These are phyloP conservation scores for Quercus wislizeni DNA, from an alignment of 306 rosid species.

Conservation along the genomic window DNA sequence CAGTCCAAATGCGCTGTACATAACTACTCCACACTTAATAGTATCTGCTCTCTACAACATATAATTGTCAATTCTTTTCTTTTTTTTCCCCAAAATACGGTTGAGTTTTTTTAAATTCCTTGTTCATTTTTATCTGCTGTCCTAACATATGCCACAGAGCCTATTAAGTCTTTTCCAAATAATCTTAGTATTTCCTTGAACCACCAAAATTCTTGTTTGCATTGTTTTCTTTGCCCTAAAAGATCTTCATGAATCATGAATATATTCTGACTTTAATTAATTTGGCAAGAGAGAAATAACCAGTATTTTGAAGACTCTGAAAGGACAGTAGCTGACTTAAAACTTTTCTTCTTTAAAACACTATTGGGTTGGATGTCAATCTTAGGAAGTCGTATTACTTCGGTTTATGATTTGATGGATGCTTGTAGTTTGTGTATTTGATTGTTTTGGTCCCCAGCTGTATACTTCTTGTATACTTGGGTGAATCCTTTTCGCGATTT, in stretches of 20 bases:
- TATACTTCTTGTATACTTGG: too few species aligned
- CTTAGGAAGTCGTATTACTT: too few species aligned
- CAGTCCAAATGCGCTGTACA: background rate
- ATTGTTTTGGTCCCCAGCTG: too few species aligned
- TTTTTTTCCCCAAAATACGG: background rate
- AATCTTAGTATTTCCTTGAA: background rate
- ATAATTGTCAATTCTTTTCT: background rate
- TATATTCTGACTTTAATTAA: background rate
- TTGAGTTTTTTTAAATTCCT: background rate
- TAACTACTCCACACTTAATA: background rate
- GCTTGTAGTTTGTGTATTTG: too few species aligned
- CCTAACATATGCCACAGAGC: background rate
- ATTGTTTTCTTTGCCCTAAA: background rate
- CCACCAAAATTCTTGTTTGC: background rate
- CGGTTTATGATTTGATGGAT: too few species aligned
- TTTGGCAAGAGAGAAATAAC: too few species aligned
- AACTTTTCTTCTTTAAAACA: too few species aligned
- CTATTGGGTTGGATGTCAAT: too few species aligned
- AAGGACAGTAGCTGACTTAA: too few species aligned
- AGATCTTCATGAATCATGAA: background rate
- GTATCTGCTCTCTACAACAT: background rate
- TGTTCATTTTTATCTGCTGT: background rate
- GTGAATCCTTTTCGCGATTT: too few species aligned
- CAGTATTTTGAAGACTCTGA: too few species aligned
- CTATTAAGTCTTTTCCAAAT: background rate